These are phyloP conservation scores for Sorghum bicolor DNA, from an alignment of 176 grass and related monocot genomes.

Conservation along the genomic window Sorghum_bicolor_NCBIv3 NC_012871.2:61470501-61471000, in stretches of 20 bases:
- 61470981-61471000: background rate
- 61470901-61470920: background rate
- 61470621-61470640: conserved; percentile 72
- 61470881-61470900: background rate
- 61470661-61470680: conserved; percentile 72
- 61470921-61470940: background rate
- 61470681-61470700: conserved; percentile 93
- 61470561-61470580: conserved; percentile 15
- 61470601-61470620: background rate
- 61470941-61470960: background rate
- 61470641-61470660: conserved; percentile 83
- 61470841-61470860: conserved; percentile 85
- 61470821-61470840: conserved; percentile 95
- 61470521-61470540: conserved; percentile 78
- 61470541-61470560: conserved; percentile 65
- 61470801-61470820: conserved; percentile 80
- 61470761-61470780: conserved; percentile 85
- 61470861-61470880: conserved; percentile 24
- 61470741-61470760: conserved; percentile 77
- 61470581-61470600: conserved; percentile 1
- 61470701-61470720: conserved; percentile 63
- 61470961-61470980: background rate
- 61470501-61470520: conserved; percentile 78
- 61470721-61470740: conserved; percentile 68
- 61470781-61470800: conserved; percentile 96